A percentile compares a stretch with the other conserved stretches of the same genome.
These are phyloP conservation scores for Aureobasidium sp. DNA, from an alignment of 2,329 filamentous ascomycete species.

Conservation along the genomic window DNA sequence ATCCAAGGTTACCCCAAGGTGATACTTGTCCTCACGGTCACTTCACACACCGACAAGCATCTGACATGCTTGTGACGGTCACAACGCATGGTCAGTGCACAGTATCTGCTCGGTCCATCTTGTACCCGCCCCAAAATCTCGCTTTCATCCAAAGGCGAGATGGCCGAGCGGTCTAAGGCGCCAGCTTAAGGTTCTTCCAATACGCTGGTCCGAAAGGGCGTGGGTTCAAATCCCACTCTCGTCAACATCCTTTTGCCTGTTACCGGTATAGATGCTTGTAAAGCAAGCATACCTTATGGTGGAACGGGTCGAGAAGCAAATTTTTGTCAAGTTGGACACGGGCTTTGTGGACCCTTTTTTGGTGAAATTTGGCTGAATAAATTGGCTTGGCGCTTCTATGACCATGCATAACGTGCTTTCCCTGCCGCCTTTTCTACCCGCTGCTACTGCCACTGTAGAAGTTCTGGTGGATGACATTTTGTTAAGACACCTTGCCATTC, in stretches of 20 bases:
- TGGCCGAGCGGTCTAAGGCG: constrained; percentile 12
- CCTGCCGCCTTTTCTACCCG: too few relatives aligned
- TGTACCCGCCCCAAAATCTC: neutral
- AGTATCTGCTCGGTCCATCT: neutral
- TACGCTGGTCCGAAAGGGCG: constrained; percentile 10
- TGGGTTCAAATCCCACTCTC: constrained; percentile 8
- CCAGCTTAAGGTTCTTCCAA: constrained; percentile 9
- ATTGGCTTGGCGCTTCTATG: neutral
- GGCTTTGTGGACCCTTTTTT: neutral
- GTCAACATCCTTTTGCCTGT: neutral
- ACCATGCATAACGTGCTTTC: neutral
- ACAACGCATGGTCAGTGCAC: neutral
- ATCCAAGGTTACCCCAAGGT: too few relatives aligned
- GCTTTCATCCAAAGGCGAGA: neutral
- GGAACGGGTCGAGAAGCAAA: neutral
- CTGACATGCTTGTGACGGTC: neutral
- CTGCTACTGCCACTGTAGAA: too few relatives aligned
- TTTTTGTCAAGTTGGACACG: neutral
- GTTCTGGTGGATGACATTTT: neutral
- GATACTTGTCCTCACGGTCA: neutral
- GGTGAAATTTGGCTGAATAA: neutral
- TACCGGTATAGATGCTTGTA: neutral
- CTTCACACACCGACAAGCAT: neutral
- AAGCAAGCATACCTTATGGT: neutral
- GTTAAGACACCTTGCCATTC: neutral